These are phyloP conservation scores for Cystobasidium sp. DNA, from an alignment of 1,284 basidiomycete genomes.

Conservation along the genomic window DNA sequence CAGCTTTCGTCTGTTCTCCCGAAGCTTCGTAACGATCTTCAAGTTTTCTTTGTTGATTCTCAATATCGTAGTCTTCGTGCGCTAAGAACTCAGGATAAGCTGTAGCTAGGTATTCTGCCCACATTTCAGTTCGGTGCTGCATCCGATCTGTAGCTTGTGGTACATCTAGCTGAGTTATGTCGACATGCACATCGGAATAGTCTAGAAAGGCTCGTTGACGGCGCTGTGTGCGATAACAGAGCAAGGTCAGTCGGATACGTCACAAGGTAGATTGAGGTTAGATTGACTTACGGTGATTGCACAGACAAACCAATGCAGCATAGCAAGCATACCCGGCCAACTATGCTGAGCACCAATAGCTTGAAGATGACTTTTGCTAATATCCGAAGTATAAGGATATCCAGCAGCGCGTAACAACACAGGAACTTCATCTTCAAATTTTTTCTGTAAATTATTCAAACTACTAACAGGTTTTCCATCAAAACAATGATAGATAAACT, in stretches of 20 bases:
- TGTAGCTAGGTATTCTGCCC: conserved; percentile 48
- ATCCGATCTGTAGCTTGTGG: conserved; percentile 28
- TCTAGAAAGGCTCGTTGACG: conserved; percentile 46
- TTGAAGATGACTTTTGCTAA: conserved; percentile 54
- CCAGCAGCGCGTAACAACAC: conserved; percentile 46
- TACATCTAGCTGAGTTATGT: conserved; percentile 24
- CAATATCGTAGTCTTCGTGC: conserved; percentile 44
- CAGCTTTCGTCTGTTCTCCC: conserved; percentile 34
- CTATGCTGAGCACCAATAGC: conserved; percentile 52
- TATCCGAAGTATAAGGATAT: conserved; percentile 52
- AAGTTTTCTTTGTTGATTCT: conserved; percentile 31
- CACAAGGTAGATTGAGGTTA: not conserved
- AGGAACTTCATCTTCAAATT: conserved; percentile 52
- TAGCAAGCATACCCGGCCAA: conserved; percentile 55
- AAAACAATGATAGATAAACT: conserved; percentile 50
- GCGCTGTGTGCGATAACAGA: conserved; percentile 24
- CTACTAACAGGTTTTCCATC: conserved; percentile 46
- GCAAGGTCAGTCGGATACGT: not conserved
- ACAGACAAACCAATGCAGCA: conserved; percentile 55
- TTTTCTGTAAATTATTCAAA: conserved; percentile 45
- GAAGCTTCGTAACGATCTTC: conserved; percentile 39
- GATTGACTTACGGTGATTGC: conserved; percentile 49
- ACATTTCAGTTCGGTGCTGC: conserved; percentile 48
- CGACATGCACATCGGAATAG: conserved; percentile 47
- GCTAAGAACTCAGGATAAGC: conserved; percentile 49